Base-by-base conservation (phyloP, 2,329 filamentous ascomycete species). In the Colletotrichum cereale region DNA sequence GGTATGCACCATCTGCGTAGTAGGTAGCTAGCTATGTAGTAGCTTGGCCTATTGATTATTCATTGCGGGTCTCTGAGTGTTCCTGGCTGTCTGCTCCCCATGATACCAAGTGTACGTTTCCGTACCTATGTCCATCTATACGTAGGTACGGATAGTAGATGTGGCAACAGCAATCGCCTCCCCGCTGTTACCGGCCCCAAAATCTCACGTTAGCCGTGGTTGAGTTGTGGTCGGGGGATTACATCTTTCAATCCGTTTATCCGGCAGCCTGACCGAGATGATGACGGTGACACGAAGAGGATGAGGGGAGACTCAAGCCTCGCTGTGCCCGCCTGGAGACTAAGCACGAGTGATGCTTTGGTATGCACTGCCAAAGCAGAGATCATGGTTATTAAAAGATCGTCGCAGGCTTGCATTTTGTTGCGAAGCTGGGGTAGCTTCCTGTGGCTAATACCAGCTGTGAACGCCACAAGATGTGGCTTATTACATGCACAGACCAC, bases 191-290 rank as follows among this genome's bases (percentile, higher is more conserved):
- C 62, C 62, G 24, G 29, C 38, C 55, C 64, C 69, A 72, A 73
- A 73, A 66, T 73, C 68, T 73, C 34, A 73, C 69, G 64, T 72
- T 68, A 53, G 64, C 56, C 24, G 29, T 29, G 58, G 34, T 56
- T 34, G 29, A 24, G 31, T 24, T 48, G 55, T 40, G 47, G 57
- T 29, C 40, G 50, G 57, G n/a, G n/a, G 36, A 44, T 50, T 48
- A 36, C 34, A 66, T 16, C 11, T 3, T 42, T 38, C 18, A 65
- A 42, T 36, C 26, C 56, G 50, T 56, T n/a, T 26, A 56, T 62
- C 63, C 50, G 63, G 29, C 60, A 44, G 55, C 52, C 42, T 66
- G 55, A 53, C 44, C 5, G 29, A 36, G 36, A 24, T 14, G 18
- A 56, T 56, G 7, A 53, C 40, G 36, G 40, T 4, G 21, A 50